Base-by-base conservation (phyloP, 257 asterid genomes). In the Nicotiana undulata region DNA sequence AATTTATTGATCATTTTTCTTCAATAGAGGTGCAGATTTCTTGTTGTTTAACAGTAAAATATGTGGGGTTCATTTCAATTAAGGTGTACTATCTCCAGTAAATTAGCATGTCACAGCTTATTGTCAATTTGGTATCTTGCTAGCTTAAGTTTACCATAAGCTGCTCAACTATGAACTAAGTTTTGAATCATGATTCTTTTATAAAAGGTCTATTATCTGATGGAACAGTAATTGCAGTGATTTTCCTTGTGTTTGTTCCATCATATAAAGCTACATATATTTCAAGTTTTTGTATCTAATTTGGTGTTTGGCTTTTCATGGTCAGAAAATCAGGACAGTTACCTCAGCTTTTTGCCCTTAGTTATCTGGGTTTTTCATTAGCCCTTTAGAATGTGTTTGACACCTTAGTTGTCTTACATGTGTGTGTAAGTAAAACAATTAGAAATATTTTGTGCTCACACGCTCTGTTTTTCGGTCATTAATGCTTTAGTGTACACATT, bases 211-310 rank as follows among this genome's bases (percentile, higher is more conserved):
- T 79, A 22, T 77, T 94, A 70, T 86, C 95, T 1, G 98, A 94
- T 84, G 98, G 98, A 85, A 93, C 95, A 37, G 61, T 91, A 81
- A 91, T 93, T 74, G 99, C 97, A 22, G 99, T 95, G 81, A 93
- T 40, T 40, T 40, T 40, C 49, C 49, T 8, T 3, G 49, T 40
- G 49, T 40, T 40, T 40, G 49, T 40, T 40, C 11, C 11, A 40
- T 40, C 49, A 40, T 40, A 40, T 40, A 40, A 40, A 40, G 11
- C 49, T 40, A 7, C 49, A 40, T 40, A 40, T 40, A 0, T 40
- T 40, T 40, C 49, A 3, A 40, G 3, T 40, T 40, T 40, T 40
- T 8, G 49, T 40, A 40, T 40, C 49, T 40, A 8, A 40, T 40
- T 8, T 40, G 11, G 9, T 40, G 11, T 40, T 8, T 40, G 49